Base-by-base conservation (phyloP, 2,329 filamentous ascomycete genomes). In the Mycogone perniciosa region DNA sequence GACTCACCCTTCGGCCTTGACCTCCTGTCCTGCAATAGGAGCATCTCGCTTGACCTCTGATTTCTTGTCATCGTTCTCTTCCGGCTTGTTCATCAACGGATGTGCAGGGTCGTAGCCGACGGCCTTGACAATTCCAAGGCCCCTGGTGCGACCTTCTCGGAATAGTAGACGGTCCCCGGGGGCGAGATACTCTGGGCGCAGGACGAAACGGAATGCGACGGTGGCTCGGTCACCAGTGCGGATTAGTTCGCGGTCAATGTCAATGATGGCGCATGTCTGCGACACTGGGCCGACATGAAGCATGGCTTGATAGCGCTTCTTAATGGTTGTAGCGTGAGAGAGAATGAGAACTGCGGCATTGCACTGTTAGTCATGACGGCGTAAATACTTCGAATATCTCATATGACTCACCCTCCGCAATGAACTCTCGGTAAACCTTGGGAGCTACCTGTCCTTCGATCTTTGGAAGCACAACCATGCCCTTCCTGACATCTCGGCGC, bases 231-330 rank as follows among this genome's bases (percentile, higher is more conserved):
- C 93, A 7, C 93, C 93, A 0, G 92, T 96, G 6, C 93, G 83
- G 57, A 99, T 96, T 62, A 91, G 93, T 29, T 88, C 87, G n/a
- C 92, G 84, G 65, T 99, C 93, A 58, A 99, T 93, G 63, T 96
- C 93, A 62, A 99, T 95, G 64, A 99, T 96, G 8, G 90, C 85
- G 64, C 93, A 99, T 0, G 93, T 99, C 71, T 99, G 93, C 38
- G 87, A 89, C 40, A 99, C 88, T 0, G 93, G 88, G 0, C 93
- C 93, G 4, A 99, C 91, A 61, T 99, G 93, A 26, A 99, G 78
- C 91, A 97, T 99, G 1, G 93, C 93, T 72, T 99, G 93, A 59
- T 99, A 99, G 62, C 90, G 92, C 0, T 85, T 89, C 69, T 95
- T 93, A 68, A 99, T 99, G 40, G 93, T 99, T 0, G 93, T 99